phyloP scores from a whole-genome alignment of 495 filamentous ascomycete genomes.

The Cercophora sp. region DNA sequence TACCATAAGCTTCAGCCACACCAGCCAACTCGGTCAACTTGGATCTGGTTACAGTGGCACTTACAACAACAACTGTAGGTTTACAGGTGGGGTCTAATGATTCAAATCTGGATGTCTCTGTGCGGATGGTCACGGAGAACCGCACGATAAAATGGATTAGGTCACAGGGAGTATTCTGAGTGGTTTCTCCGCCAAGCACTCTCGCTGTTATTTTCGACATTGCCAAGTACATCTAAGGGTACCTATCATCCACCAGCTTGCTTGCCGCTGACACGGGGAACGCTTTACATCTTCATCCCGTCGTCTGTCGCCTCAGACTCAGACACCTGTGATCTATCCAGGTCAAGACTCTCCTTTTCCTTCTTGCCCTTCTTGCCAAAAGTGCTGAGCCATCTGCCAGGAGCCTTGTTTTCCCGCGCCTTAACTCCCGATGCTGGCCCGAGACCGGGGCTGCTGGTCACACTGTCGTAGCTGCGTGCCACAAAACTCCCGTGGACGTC shows the following conservation, averaged over 20 bases:
- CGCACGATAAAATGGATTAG: no score
- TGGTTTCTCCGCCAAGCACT: no score
- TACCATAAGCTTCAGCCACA: neutral
- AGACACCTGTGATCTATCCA: constrained; percentile 33
- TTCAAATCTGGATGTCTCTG: no score
- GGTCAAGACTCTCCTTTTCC: constrained; percentile 46
- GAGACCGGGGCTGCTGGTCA: constrained; percentile 37
- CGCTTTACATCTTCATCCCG: neutral
- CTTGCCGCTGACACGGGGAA: no score
- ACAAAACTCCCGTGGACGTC: constrained; percentile 15
- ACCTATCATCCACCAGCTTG: no score
- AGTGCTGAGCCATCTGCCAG: constrained; percentile 39
- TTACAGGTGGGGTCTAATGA: no score
- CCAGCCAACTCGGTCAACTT: no score
- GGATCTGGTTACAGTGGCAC: no score
- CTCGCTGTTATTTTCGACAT: no score
- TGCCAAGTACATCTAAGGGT: no score
- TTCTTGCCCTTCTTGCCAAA: constrained; percentile 48
- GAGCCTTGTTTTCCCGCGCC: constrained; percentile 28
- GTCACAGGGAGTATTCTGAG: no score
- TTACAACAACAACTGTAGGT: neutral
- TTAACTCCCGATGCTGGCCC: constrained; percentile 29
- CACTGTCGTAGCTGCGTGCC: constrained; percentile 43
- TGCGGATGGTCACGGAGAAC: no score
- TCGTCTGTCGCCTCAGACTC: constrained; percentile 17